Conservation (phyloP, 2,329 filamentous ascomycete species). For the Pyrenochaeta sp. region DNA sequence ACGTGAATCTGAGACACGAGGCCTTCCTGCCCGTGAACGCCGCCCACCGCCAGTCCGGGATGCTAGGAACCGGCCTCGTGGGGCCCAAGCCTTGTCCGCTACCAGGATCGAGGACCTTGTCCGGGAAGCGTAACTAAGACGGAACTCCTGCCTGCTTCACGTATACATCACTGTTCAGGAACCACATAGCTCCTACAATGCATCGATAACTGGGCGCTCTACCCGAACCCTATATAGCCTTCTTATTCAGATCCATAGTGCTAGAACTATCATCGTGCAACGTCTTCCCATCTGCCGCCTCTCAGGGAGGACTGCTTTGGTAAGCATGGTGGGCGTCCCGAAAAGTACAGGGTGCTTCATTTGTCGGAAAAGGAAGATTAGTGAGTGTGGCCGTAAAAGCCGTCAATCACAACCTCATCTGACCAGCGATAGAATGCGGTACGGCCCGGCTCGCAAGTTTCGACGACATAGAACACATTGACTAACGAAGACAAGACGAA, state of each 20-base stretch:
- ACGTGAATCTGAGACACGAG: constrained; percentile 23
- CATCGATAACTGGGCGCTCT: constrained; percentile 7
- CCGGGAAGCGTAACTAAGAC: constrained; percentile 3
- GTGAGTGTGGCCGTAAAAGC: constrained; percentile 23
- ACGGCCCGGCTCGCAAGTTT: constrained; percentile 7
- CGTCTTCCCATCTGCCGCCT: not conserved
- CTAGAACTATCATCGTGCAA: not conserved
- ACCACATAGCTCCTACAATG: constrained; percentile 9
- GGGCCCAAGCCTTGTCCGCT: constrained; percentile 15
- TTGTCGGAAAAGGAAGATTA: constrained; percentile 46
- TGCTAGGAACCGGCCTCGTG: constrained; percentile 13
- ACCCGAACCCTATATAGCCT: not conserved
- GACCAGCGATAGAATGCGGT: constrained; percentile 29
- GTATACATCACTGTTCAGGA: constrained; percentile 13
- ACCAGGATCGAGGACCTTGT: not conserved
- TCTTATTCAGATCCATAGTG: not conserved
- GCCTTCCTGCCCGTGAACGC: constrained; percentile 8
- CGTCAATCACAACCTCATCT: constrained; percentile 7
- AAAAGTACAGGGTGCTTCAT: constrained; percentile 46
- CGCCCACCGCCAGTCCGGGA: constrained; percentile 21
- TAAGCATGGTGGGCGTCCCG: constrained; percentile 44
- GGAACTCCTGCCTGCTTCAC: constrained; percentile 14
- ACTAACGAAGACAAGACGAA: constrained; percentile 39
- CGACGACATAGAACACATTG: constrained; percentile 6
- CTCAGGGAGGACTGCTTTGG: not conserved